Evolutionary conservation across 352 stramenopile species (phyloP).

Genomic region (Saprolegnia diclina): DNA sequence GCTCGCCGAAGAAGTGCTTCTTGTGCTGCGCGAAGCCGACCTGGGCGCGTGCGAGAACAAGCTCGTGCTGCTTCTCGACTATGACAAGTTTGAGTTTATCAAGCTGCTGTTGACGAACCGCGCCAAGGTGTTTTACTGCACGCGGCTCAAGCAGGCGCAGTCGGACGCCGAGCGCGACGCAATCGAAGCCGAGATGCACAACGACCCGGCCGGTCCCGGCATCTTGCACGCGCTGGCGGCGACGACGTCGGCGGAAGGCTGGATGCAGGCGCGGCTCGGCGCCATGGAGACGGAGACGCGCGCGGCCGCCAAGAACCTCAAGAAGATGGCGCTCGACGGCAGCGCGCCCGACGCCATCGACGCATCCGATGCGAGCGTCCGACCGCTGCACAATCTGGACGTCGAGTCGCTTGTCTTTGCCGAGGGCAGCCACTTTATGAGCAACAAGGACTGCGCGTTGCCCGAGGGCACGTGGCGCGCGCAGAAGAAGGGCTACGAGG

Average conservation of each 20-base stretch:
- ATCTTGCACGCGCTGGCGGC: slow-evolving; percentile 89
- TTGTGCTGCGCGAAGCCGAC: slow-evolving; percentile 62
- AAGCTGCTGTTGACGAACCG: slow-evolving; percentile 96
- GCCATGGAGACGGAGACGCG: slow-evolving; percentile 79
- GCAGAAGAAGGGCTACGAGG: slow-evolving; percentile 98
- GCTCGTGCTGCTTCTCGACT: slow-evolving; percentile 95
- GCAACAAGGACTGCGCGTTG: slow-evolving; percentile 95
- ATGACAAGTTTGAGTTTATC: slow-evolving; percentile 99
- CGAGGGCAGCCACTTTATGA: slow-evolving; percentile 96
- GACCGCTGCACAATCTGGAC: slow-evolving; percentile 67
- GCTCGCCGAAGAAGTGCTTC: slow-evolving; percentile 89
- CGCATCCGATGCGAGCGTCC: not conserved
- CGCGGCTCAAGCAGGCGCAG: slow-evolving; percentile 94
- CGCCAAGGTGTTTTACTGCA: slow-evolving; percentile 95
- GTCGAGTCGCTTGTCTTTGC: slow-evolving; percentile 93
- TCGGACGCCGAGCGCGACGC: slow-evolving; percentile 84
- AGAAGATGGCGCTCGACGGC: slow-evolving; percentile 56
- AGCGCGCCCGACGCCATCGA: slow-evolving; percentile 18
- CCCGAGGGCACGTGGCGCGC: slow-evolving; percentile 95
- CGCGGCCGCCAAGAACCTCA: slow-evolving; percentile 75
- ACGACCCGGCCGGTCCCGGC: slow-evolving; percentile 77
- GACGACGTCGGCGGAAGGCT: slow-evolving; percentile 89
- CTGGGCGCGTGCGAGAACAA: slow-evolving; percentile 94
- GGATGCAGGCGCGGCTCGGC: slow-evolving; percentile 89
- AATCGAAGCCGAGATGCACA: slow-evolving; percentile 87